Base-by-base conservation (phyloP, 345 rosid species). In the Litchi chinensis region DNA sequence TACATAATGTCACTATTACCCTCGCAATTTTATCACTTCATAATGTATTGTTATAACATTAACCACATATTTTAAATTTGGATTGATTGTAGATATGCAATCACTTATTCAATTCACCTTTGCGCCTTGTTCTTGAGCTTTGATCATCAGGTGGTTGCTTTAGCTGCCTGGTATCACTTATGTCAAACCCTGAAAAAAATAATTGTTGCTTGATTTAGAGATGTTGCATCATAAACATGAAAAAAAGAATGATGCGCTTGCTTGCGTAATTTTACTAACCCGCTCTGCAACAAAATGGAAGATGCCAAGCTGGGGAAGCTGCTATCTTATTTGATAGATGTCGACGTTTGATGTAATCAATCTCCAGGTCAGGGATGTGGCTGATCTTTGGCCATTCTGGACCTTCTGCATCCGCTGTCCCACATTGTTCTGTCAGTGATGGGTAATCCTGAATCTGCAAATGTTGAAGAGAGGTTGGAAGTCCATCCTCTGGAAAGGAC, bases 401-500 rank as follows among this genome's bases (percentile, higher is more conserved):
- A 57, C 76, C 67, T 12, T 73, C 37, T 52, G 37, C 76, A 13
- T 43, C 52, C n/a, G 43, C 63, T 10, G 75, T 24, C 40, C 41
- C 48, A 57, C 82, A 82, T 65, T 60, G 19, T 59, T 32, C 39
- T 1, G 28, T 44, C 7, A 79, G 76, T 10, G 4, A 22, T 3
- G 69, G 60, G 76, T 82, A 82, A 24, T 62, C 70, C 44, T 65
- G 69, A 39, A 85, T 70, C 64, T 4, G 28, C 81, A 85, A 74
- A 79, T 82, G 81, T 16, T 39, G 71, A 6, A 85, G 75, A 64
- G 77, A 76, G 10, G 28, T 37, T 26, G 83, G 87, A 64, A 84
- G 76, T 7, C 81, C 83, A 22, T 76, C 81, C 37, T 84, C 85
- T 0, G 87, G 87, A 26, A 84, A 82, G 54, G 83, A 76, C 16